phyloP scores from a whole-genome alignment of 805 yeast genomes.

The Brettanomyces nanus region DNA sequence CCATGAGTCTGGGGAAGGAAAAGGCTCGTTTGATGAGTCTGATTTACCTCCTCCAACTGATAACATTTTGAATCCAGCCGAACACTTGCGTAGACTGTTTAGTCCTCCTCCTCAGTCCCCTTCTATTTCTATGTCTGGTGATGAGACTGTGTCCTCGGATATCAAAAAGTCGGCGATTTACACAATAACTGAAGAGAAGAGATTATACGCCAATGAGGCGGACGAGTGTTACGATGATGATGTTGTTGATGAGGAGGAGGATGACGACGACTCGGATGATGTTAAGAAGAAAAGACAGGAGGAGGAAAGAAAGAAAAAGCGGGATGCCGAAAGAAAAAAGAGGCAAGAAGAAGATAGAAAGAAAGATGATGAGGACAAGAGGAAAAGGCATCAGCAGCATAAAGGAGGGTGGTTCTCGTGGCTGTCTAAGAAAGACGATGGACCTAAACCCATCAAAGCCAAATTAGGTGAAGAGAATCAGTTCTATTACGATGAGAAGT shows the following conservation, averaged over 20 bases:
- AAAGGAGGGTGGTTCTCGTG: conserved; percentile 49
- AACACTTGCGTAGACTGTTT: conserved; percentile 20
- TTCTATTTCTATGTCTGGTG: conserved; percentile 7
- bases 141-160: conserved; percentile 3
- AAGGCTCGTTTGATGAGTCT: not conserved
- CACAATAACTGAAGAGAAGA: conserved; percentile 18
- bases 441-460: conserved; percentile 73
- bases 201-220: conserved; percentile 21
- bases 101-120: conserved; percentile 18
- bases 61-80: conserved; percentile 14
- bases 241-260: conserved; percentile 30
- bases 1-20: not conserved
- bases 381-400: conserved; percentile 17
- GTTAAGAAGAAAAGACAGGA: conserved; percentile 25
- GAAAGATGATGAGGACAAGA: conserved; percentile 12
- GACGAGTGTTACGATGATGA: conserved; percentile 25
- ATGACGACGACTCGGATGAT: conserved; percentile 34
- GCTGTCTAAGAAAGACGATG: conserved; percentile 47
- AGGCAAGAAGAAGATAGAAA: conserved; percentile 10
- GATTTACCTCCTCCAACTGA: conserved; percentile 14
- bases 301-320: conserved; percentile 12
- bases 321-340: conserved; percentile 10
- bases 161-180: conserved; percentile 15
- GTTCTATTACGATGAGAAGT: conserved; percentile 74
- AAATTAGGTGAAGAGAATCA: conserved; percentile 74